Percentiles rank a stretch among this genome's conserved stretches.
Conservation (phyloP, 2,329 filamentous ascomycete species). For the Clonostachys chloroleuca region DNA sequence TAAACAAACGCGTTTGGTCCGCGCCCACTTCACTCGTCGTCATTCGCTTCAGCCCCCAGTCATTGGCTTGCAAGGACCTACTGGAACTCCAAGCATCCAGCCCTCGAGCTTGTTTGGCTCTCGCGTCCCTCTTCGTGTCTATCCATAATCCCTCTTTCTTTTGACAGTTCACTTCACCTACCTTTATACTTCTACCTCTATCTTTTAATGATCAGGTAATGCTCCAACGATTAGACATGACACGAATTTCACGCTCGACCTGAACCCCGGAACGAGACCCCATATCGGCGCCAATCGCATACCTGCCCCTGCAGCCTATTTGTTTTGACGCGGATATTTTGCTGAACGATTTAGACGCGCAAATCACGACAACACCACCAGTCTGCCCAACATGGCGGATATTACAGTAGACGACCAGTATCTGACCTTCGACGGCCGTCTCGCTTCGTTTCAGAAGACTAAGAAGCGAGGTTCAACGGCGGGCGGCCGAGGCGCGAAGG, state of each 20-base stretch:
- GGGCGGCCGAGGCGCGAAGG: constrained; percentile 42
- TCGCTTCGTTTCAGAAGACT: constrained; percentile 72
- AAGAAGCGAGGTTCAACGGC: constrained; percentile 69
- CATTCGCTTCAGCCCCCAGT: not conserved
- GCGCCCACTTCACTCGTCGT: not conserved
- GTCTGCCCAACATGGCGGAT: constrained; percentile 18
- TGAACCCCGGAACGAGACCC: not conserved
- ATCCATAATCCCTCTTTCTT: too few species aligned
- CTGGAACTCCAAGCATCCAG: not conserved
- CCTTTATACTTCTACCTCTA: too few species aligned
- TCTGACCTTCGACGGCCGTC: constrained; percentile 67
- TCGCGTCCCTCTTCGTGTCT: not conserved
- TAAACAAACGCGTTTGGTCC: constrained; percentile 21
- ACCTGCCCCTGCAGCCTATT: not conserved
- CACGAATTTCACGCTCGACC: too few species aligned
- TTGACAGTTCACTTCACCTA: too few species aligned
- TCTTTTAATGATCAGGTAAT: too few species aligned
- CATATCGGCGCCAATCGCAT: constrained; percentile 6
- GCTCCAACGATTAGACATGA: too few species aligned
- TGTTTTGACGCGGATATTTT: too few species aligned
- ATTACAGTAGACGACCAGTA: constrained; percentile 38
- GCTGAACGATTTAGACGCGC: not conserved
- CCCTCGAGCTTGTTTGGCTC: not conserved
- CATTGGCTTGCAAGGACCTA: not conserved
- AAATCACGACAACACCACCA: constrained; percentile 2